Conservation (phyloP, 345 rosid species). For the Brassica cretica region DNA sequence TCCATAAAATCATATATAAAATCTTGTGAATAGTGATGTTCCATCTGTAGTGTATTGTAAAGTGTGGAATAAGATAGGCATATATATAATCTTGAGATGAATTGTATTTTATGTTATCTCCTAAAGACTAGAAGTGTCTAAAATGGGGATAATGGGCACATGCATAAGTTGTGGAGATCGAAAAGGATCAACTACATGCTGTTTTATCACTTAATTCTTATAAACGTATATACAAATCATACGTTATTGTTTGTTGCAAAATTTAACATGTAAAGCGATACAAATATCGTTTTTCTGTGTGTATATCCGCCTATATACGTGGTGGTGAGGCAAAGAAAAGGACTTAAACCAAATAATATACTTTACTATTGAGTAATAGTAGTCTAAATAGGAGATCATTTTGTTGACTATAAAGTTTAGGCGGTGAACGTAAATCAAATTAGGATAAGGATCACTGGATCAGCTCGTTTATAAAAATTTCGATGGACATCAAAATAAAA, state of each 20-base stretch:
- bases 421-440: not conserved
- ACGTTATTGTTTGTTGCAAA: constrained; percentile 25
- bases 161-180: constrained; percentile 38
- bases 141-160: constrained; percentile 44
- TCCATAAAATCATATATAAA: constrained; percentile 21
- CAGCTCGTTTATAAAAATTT: not conserved
- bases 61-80: constrained; percentile 35
- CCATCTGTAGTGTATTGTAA: constrained; percentile 36
- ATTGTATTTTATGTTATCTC: constrained; percentile 41
- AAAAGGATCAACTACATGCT: constrained; percentile 40
- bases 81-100: constrained; percentile 25
- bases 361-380: not conserved
- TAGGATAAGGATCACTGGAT: not conserved
- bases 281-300: constrained; percentile 16
- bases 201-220: constrained; percentile 32
- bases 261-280: constrained; percentile 27
- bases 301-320: constrained; percentile 7
- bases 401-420: not conserved
- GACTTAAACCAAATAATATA: not conserved
- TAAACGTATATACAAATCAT: constrained; percentile 11
- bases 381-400: not conserved
- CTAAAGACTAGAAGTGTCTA: constrained; percentile 41
- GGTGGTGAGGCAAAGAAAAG: not conserved
- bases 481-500: not conserved
- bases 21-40: constrained; percentile 37